Conservation (phyloP, 2,329 filamentous ascomycete species). For the Ceratocystis ficicola region DNA sequence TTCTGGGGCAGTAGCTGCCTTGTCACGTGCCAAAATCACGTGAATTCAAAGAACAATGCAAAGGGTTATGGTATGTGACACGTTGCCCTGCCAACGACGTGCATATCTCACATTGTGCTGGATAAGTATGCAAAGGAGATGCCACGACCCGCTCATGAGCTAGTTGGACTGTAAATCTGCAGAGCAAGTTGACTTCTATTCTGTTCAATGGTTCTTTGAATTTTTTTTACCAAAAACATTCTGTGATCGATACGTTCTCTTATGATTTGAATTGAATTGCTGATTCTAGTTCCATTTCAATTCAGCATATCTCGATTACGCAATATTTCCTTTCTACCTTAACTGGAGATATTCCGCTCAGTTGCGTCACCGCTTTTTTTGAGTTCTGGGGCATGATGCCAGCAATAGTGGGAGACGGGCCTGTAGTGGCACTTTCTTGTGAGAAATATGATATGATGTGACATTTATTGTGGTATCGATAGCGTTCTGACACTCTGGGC, state of each 20-base stretch:
- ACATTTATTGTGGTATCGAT: neutral
- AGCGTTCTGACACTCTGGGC: neutral
- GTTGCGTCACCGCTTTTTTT: slow-evolving; percentile 4
- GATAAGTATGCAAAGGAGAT: slow-evolving; percentile 1
- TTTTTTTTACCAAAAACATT: neutral
- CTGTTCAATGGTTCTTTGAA: neutral
- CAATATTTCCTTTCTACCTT: too few relatives aligned
- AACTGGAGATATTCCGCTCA: too few relatives aligned
- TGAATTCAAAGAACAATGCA: neutral
- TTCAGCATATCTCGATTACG: too few relatives aligned
- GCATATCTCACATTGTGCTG: neutral
- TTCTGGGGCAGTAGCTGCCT: neutral
- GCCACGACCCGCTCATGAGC: neutral
- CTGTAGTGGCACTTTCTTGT: slow-evolving; percentile 58
- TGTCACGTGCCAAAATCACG: neutral
- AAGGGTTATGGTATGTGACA: neutral
- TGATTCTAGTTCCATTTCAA: too few relatives aligned
- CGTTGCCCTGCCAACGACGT: slow-evolving; percentile 9
- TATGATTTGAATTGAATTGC: too few relatives aligned
- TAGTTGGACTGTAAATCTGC: neutral
- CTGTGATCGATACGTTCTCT: too few relatives aligned
- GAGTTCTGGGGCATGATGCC: slow-evolving; percentile 37
- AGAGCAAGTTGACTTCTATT: neutral
- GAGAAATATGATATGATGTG: slow-evolving; percentile 26
- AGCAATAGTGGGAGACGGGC: slow-evolving; percentile 47